phyloP scores from a whole-genome alignment of 2,329 filamentous ascomycete genomes.

The Trichoderma polysporum region DNA sequence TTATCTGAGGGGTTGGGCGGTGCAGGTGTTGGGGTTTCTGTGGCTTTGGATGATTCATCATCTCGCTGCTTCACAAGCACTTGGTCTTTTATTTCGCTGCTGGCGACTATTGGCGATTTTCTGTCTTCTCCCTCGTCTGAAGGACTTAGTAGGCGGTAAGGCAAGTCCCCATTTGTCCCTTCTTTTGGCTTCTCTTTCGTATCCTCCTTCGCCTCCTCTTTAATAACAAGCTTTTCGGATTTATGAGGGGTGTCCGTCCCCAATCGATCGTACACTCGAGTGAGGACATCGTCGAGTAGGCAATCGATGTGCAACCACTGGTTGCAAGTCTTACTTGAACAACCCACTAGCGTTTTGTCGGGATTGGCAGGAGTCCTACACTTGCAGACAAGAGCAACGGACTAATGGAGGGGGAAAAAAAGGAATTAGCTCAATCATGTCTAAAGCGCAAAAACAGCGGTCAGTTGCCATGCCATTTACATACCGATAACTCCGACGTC shows the following conservation, averaged over 20 bases:
- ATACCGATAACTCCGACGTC: conserved; percentile 58
- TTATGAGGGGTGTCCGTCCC: conserved; percentile 52
- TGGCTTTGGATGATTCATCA: conserved; percentile 32
- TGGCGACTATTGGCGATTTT: conserved; percentile 54
- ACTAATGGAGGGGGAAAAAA: background rate
- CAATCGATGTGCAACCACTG: conserved; percentile 66
- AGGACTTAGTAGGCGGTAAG: background rate
- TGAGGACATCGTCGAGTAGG: conserved; percentile 55
- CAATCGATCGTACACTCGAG: conserved; percentile 49
- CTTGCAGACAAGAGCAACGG: conserved; percentile 55
- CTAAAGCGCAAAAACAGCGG: background rate
- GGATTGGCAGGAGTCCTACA: conserved; percentile 62
- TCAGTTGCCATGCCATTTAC: conserved; percentile 28
- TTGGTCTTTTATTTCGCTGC: conserved; percentile 43
- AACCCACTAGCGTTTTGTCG: conserved; percentile 59
- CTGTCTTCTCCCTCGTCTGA: conserved; percentile 48
- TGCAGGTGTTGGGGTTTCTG: conserved; percentile 35
- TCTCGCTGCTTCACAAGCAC: conserved; percentile 39
- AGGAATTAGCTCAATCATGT: conserved; percentile 26
- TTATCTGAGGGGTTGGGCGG: conserved; percentile 29
- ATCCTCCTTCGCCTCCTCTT: conserved; percentile 23
- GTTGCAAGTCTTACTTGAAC: conserved; percentile 53
- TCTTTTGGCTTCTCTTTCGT: conserved; percentile 6
- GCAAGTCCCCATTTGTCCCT: background rate
- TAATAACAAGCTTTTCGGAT: conserved; percentile 23